phyloP scores from a whole-genome alignment of 495 filamentous ascomycete species.

The Podospora conica region DNA sequence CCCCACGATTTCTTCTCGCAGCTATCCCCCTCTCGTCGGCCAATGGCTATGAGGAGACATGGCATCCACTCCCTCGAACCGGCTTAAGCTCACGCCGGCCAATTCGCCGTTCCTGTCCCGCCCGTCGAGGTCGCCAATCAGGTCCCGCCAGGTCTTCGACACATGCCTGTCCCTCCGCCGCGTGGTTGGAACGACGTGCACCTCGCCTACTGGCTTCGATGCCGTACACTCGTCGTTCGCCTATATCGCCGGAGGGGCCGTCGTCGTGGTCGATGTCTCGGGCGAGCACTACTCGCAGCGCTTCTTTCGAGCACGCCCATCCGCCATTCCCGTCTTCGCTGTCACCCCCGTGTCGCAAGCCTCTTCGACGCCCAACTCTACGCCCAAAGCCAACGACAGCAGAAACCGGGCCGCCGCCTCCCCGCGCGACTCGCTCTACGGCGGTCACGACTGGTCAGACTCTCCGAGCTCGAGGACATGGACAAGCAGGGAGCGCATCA shows the following conservation, averaged over 20 bases:
- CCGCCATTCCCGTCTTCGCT: conserved; percentile 57
- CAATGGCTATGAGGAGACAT: conserved; percentile 49
- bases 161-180: conserved; percentile 64
- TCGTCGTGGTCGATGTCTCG: conserved; percentile 77
- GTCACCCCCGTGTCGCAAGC: conserved; percentile 34
- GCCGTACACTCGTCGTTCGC: conserved; percentile 72
- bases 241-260: conserved; percentile 88
- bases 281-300: conserved; percentile 71
- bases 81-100: conserved; percentile 72
- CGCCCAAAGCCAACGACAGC: conserved; percentile 58
- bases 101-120: conserved; percentile 66
- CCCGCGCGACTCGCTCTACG: conserved; percentile 51
- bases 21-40: conserved; percentile 13
- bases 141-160: conserved; percentile 34
- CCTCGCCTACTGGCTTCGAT: conserved; percentile 81
- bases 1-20: conserved; percentile 5
- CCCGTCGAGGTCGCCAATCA: conserved; percentile 54
- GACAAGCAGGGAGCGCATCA: conserved; percentile 83
- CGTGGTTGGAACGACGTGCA: conserved; percentile 84
- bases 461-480: conserved; percentile 59
- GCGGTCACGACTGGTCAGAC: conserved; percentile 48
- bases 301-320: conserved; percentile 84
- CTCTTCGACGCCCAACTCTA: conserved; percentile 50
- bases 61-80: conserved; percentile 52
- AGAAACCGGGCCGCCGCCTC: conserved; percentile 51